Conservation (phyloP, 768 basidiomycete species). For the Imleria badia region DNA sequence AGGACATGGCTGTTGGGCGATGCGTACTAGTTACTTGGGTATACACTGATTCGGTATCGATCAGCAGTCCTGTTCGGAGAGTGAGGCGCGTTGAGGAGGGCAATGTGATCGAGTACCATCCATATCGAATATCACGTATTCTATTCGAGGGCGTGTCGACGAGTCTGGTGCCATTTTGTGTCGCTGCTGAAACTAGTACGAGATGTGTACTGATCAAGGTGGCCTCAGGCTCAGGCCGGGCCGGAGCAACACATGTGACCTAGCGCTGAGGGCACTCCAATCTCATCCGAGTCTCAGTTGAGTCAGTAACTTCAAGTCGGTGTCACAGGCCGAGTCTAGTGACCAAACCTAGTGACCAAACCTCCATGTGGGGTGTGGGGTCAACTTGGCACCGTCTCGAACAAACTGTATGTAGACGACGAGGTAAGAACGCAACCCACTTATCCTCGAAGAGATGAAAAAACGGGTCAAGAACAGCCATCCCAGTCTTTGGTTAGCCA, state of each 20-base stretch:
- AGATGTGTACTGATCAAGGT: not conserved
- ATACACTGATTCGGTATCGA: slow-evolving; percentile 77
- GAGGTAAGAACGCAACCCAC: too few species aligned
- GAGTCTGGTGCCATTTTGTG: slow-evolving; percentile 10
- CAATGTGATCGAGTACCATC: slow-evolving; percentile 46
- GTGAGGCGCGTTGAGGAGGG: not conserved
- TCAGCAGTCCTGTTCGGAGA: slow-evolving; percentile 55
- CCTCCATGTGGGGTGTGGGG: too few species aligned
- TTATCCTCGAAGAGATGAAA: too few species aligned
- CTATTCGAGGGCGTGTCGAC: slow-evolving; percentile 31
- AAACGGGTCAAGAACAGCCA: too few species aligned
- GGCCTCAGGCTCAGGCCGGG: too few species aligned
- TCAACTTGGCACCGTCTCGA: not conserved
- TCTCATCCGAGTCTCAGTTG: not conserved
- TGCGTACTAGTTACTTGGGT: slow-evolving; percentile 74
- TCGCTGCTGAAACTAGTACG: not conserved
- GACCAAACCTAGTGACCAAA: not conserved
- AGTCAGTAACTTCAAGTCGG: too few species aligned
- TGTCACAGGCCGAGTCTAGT: not conserved
- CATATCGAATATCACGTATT: slow-evolving; percentile 75
- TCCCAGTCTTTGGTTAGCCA: too few species aligned
- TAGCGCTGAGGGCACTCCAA: too few species aligned
- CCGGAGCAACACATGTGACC: too few species aligned
- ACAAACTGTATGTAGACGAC: too few species aligned
- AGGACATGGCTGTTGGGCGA: not conserved